These are phyloP conservation scores for Erigeron canadensis DNA, from an alignment of 129 eudicot species.

Conservation along the genomic window DNA sequence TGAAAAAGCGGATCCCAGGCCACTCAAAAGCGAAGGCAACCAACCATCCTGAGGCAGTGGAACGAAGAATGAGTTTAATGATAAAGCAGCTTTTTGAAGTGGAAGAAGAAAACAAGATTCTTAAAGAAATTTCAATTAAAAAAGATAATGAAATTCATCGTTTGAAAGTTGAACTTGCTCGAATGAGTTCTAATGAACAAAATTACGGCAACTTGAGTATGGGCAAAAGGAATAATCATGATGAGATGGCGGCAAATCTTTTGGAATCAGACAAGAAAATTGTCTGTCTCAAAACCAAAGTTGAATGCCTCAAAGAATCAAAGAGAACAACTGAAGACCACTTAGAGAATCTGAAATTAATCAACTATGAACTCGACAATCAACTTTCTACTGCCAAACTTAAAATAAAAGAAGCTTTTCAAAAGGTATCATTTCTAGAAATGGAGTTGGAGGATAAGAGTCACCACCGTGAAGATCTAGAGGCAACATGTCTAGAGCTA, in stretches of 20 bases:
- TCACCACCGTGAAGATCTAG: slow-evolving; percentile 59
- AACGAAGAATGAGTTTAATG: slow-evolving; percentile 37
- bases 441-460: slow-evolving; percentile 70
- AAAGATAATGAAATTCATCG: slow-evolving; percentile 51
- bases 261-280: slow-evolving; percentile 40
- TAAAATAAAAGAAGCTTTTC: slow-evolving; percentile 48
- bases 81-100: slow-evolving; percentile 43
- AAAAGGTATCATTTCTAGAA: slow-evolving; percentile 62
- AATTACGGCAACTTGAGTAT: slow-evolving; percentile 29
- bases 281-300: slow-evolving; percentile 34
- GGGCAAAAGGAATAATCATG: slow-evolving; percentile 24
- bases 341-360: slow-evolving; percentile 56
- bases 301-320: slow-evolving; percentile 41
- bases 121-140: slow-evolving; percentile 46
- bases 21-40: slow-evolving; percentile 41
- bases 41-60: slow-evolving; percentile 15
- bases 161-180: slow-evolving; percentile 34
- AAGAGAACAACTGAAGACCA: slow-evolving; percentile 53
- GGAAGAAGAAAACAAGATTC: slow-evolving; percentile 69
- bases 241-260: slow-evolving; percentile 43
- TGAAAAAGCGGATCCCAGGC: slow-evolving; percentile 53
- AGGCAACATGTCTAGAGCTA: slow-evolving; percentile 81
- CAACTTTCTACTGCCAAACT: slow-evolving; percentile 61
- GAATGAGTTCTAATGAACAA: slow-evolving; percentile 26
- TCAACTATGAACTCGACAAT: slow-evolving; percentile 69